Conservation (phyloP, 805 yeast genomes). For the Saturnispora kantuleensis region DNA sequence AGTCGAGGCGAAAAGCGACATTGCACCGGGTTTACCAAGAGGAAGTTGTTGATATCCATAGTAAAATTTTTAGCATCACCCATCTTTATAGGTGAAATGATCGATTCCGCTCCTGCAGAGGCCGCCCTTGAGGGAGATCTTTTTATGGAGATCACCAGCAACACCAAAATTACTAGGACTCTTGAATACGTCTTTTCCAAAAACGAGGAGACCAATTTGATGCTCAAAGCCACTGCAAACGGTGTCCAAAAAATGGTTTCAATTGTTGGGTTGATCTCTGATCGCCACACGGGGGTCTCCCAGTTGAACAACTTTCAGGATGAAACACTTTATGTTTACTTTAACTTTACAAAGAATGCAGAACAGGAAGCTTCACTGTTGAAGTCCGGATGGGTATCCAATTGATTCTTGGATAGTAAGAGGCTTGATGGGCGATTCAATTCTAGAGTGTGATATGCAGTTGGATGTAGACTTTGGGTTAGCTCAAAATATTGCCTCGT, state of each 20-base stretch:
- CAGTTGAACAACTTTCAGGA: constrained; percentile 4
- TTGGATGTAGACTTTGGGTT: no score
- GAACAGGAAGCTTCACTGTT: neutral
- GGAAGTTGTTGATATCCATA: neutral
- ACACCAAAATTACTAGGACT: constrained; percentile 1
- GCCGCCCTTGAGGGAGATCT: neutral
- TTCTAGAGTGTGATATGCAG: no score
- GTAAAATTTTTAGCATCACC: neutral
- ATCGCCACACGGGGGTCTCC: neutral
- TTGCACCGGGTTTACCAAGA: neutral
- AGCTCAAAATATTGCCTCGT: no score
- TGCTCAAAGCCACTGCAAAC: neutral
- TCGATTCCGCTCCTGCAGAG: neutral
- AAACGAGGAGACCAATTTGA: neutral
- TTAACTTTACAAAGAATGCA: neutral
- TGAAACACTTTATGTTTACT: constrained; percentile 1
- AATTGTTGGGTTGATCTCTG: neutral
- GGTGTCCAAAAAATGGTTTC: constrained; percentile 8
- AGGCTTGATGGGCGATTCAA: no score
- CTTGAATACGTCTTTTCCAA: constrained; percentile 1
- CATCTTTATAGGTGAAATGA: neutral
- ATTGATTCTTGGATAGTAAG: neutral
- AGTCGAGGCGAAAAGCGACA: constrained; percentile 14
- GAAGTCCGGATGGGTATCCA: constrained; percentile 1
- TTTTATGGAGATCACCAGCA: neutral